phyloP scores from a whole-genome alignment of 805 yeast species.

The Peterozyma xylosa region DNA sequence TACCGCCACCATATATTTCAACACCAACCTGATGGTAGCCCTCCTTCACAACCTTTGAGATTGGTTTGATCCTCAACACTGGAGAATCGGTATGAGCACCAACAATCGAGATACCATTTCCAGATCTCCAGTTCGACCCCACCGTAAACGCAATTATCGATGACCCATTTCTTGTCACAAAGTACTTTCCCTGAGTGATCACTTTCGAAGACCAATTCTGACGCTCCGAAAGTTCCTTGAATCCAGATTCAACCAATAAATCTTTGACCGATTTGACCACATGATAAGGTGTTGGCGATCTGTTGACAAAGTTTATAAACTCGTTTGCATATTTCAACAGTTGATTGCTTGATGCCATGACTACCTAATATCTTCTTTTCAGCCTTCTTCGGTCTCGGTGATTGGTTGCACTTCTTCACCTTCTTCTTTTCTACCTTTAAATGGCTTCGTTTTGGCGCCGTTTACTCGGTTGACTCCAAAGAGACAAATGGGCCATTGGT shows the following conservation, averaged over 20 bases:
- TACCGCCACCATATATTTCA: constrained; percentile 92
- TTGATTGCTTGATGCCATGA: background rate
- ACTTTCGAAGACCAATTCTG: constrained; percentile 57
- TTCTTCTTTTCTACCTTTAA: too few relatives aligned
- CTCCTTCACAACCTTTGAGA: constrained; percentile 59
- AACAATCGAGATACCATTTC: constrained; percentile 78
- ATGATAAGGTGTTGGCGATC: constrained; percentile 92
- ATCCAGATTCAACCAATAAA: constrained; percentile 56
- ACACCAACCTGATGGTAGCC: constrained; percentile 89
- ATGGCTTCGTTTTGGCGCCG: too few relatives aligned
- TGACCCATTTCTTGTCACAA: constrained; percentile 83
- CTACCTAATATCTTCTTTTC: background rate
- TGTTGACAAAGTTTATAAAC: constrained; percentile 71
- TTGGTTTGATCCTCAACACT: constrained; percentile 79
- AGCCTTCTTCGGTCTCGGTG: background rate
- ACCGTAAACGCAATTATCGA: constrained; percentile 83
- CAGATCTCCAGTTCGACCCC: constrained; percentile 65
- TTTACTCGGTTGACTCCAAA: too few relatives aligned
- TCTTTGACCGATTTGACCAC: constrained; percentile 64
- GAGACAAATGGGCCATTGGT: background rate
- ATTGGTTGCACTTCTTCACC: too few relatives aligned
- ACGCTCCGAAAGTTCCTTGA: constrained; percentile 65
- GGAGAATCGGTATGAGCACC: constrained; percentile 99
- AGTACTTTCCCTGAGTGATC: constrained; percentile 58
- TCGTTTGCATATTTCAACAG: constrained; percentile 39